Base-by-base conservation (phyloP, 192 early-diverging fungal species). In the Coemansia sp. region DNA sequence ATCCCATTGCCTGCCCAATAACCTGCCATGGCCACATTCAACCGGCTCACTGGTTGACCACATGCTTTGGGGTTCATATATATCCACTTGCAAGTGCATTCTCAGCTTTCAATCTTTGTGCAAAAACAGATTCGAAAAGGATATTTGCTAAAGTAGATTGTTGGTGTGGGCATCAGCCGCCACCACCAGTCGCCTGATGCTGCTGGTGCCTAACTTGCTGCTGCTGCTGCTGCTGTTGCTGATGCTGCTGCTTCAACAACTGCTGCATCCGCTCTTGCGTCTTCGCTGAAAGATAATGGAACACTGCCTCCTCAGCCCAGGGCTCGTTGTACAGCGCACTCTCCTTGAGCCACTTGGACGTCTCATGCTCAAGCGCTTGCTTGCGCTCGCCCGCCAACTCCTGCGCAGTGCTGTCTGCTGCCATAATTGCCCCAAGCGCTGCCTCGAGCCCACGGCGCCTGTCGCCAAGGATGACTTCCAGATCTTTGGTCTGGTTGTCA, bases 271-370 rank as follows among this genome's bases (percentile, higher is more conserved):
- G 67, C 58, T 81, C 78, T 49, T 74, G 72, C 1, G 72, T 74
- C 84, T 88, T 88, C 34, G 89, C 86, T 2, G 85, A 85, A 32
- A 96, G 76, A 73, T 95, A 96, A 62, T 95, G 91, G 77, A 94
- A 93, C 0, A 96, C 85, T 2, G 93, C 94, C 71, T 96, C 95
- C 52, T 92, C 85, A 19, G 93, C 90, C 88, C 89, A 90, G 54
- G 78, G 68, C 65, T 81, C 78, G 47, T 74, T 65, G 51, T 81
- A 81, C 56, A 81, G 44, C 27, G 70, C 67, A 64, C 76, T 78
- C 24, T 78, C 76, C 56, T 78, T 78, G 54, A 78, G 76, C 76
- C 76, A 78, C 59, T 69, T 73, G 3, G 76, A 48, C 19, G 76
- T 62, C 47, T 78, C 76, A 12, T 51, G 48, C 51, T 78, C 70